Evolutionary conservation across 2,329 filamentous ascomycete species (phyloP).

Genomic region (Fusarium fujikuroi): DNA sequence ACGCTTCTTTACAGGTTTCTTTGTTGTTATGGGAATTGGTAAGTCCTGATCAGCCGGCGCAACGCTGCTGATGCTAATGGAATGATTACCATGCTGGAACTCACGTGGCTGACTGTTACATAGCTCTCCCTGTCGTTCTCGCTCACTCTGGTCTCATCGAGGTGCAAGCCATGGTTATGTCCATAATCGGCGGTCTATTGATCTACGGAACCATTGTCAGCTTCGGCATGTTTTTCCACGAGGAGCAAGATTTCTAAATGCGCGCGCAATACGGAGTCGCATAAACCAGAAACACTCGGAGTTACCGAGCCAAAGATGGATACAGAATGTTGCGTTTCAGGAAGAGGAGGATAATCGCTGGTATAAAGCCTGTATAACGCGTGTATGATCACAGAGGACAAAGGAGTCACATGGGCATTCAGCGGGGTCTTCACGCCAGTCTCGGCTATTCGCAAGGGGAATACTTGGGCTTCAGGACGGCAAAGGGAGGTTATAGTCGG

Average conservation of each 20-base stretch:
- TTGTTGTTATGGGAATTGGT: slow-evolving; percentile 98
- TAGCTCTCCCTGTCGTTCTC: slow-evolving; percentile 87
- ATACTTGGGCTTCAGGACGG: background rate
- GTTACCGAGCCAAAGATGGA: background rate
- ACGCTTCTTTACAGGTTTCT: slow-evolving; percentile 91
- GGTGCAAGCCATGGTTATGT: slow-evolving; percentile 92
- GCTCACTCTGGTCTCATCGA: slow-evolving; percentile 88
- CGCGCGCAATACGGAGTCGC: background rate
- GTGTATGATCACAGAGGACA: slow-evolving; percentile 38
- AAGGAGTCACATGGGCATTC: slow-evolving; percentile 29
- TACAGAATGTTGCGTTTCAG: slow-evolving; percentile 5
- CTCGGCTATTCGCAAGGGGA: slow-evolving; percentile 22
- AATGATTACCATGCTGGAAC: background rate
- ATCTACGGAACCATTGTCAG: slow-evolving; percentile 99
- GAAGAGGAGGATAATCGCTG: slow-evolving; percentile 23
- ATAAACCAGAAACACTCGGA: background rate
- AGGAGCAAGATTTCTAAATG: slow-evolving; percentile 90
- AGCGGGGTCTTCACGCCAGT: slow-evolving; percentile 30
- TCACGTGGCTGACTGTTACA: slow-evolving; percentile 27
- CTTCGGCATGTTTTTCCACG: slow-evolving; percentile 98
- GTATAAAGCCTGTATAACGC: slow-evolving; percentile 19
- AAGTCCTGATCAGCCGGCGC: slow-evolving; percentile 52
- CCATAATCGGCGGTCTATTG: slow-evolving; percentile 87
- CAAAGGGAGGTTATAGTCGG: slow-evolving; percentile 15
- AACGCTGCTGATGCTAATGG: background rate